Percentiles rank a stretch among this genome's conserved stretches.
phyloP scores from a whole-genome alignment of 2,329 filamentous ascomycete species.

The Gremmenia infestans region DNA sequence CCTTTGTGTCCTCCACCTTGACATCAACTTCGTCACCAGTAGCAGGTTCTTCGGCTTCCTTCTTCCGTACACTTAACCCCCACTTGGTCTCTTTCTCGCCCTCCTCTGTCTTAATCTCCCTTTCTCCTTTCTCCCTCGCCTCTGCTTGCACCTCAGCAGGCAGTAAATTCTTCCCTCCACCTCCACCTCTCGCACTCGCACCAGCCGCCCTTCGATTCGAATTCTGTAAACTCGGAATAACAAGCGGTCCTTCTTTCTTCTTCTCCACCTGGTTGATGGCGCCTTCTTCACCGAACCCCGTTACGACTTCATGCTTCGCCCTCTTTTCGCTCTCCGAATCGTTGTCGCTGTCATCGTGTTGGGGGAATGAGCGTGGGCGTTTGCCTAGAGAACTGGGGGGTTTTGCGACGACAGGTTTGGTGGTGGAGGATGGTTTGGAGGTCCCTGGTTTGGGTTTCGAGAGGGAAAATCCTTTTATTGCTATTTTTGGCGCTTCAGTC shows the following conservation, averaged over 20 bases:
- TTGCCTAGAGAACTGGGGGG: conserved; percentile 35
- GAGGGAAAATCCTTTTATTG: conserved; percentile 37
- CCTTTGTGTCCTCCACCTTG: conserved; percentile 18
- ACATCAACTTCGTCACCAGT: conserved; percentile 21
- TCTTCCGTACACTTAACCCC: conserved; percentile 45
- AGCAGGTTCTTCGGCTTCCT: conserved; percentile 22
- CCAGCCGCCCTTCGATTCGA: conserved; percentile 51
- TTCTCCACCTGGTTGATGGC: conserved; percentile 31
- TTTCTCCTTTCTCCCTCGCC: conserved; percentile 25
- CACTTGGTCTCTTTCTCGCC: conserved; percentile 37
- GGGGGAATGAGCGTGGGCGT: conserved; percentile 44
- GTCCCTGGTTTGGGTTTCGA: conserved; percentile 29
- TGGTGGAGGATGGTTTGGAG: conserved; percentile 24
- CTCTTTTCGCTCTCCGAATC: conserved; percentile 47
- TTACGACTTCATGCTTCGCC: conserved; percentile 42
- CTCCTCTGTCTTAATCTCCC: conserved; percentile 30
- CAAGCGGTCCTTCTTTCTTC: conserved; percentile 35
- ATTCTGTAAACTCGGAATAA: conserved; percentile 56
- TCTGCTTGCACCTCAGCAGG: conserved; percentile 48
- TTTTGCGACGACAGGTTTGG: conserved; percentile 24
- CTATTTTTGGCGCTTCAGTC: conserved; percentile 25
- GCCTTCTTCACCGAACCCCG: conserved; percentile 46
- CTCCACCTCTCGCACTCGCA: conserved; percentile 40
- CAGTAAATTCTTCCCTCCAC: conserved; percentile 52
- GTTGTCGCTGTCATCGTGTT: conserved; percentile 54